Conservation (phyloP, 305 asterid genomes). For the Fraxinus latifolia region DNA sequence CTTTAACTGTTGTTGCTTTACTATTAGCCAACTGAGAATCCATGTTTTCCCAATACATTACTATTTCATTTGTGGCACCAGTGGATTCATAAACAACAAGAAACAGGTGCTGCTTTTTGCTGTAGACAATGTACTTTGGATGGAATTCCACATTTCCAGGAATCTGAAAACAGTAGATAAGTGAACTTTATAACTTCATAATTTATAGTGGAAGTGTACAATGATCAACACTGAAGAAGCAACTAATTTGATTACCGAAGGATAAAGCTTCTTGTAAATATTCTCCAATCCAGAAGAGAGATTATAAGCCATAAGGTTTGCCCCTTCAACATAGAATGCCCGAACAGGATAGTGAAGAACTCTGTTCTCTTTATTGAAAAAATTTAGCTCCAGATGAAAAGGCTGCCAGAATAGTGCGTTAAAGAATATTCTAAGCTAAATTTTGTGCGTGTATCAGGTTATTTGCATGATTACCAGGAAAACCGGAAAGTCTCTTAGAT, state of each 20-base stretch:
- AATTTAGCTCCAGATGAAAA: slow-evolving; percentile 87
- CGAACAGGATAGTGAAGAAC: slow-evolving; percentile 98
- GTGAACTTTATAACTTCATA: slow-evolving; percentile 26
- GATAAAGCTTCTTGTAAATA: slow-evolving; percentile 84
- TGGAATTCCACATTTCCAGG: slow-evolving; percentile 90
- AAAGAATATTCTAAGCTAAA: slow-evolving; percentile 29
- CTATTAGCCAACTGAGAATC: slow-evolving; percentile 76
- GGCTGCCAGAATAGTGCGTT: slow-evolving; percentile 61
- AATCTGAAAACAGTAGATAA: slow-evolving; percentile 49
- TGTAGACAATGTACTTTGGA: slow-evolving; percentile 63
- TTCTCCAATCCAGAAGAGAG: slow-evolving; percentile 85
- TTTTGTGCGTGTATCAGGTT: slow-evolving; percentile 7
- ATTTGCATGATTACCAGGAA: slow-evolving; percentile 64
- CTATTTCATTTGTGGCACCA: slow-evolving; percentile 78
- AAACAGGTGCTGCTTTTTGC: slow-evolving; percentile 90
- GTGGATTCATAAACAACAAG: slow-evolving; percentile 73
- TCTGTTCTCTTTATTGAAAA: slow-evolving; percentile 84
- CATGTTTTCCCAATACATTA: slow-evolving; percentile 94
- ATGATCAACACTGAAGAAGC: slow-evolving; percentile 25
- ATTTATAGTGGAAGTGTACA: slow-evolving; percentile 20
- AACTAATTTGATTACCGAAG: slow-evolving; percentile 56
- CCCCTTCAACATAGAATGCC: slow-evolving; percentile 86
- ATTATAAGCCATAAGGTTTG: slow-evolving; percentile 91
- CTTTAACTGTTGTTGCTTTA: slow-evolving; percentile 79
- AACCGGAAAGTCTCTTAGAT: slow-evolving; percentile 77